These are phyloP conservation scores for Barnettozyma wickerhamii DNA, from an alignment of 805 yeast genomes.

Conservation along the genomic window DNA sequence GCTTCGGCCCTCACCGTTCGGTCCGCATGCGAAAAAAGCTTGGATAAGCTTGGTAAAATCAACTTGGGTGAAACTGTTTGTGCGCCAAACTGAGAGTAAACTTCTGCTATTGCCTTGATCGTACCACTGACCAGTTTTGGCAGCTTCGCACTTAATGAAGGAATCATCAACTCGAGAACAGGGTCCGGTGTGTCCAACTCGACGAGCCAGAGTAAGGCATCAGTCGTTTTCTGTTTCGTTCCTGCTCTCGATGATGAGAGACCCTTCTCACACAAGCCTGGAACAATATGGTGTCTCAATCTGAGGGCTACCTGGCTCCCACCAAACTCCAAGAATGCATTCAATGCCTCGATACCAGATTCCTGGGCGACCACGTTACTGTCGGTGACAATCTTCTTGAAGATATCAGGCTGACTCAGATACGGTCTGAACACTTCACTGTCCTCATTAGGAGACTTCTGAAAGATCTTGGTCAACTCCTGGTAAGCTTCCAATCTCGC, in stretches of 20 bases:
- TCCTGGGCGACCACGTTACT: constrained; percentile 92
- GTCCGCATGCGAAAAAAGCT: constrained; percentile 81
- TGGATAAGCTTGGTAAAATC: constrained; percentile 54
- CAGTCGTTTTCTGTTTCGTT: constrained; percentile 62
- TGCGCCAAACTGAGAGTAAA: constrained; percentile 57
- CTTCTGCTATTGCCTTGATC: constrained; percentile 48
- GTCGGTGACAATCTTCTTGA: constrained; percentile 63
- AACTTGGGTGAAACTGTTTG: constrained; percentile 52
- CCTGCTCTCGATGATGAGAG: constrained; percentile 69
- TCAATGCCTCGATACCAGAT: constrained; percentile 58
- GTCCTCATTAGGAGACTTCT: constrained; percentile 47
- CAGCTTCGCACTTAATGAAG: constrained; percentile 53
- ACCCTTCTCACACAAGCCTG: constrained; percentile 75
- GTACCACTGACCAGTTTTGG: constrained; percentile 80
- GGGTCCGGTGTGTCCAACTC: constrained; percentile 67
- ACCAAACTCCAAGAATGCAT: constrained; percentile 52
- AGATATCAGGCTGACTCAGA: constrained; percentile 47
- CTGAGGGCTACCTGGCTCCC: constrained; percentile 39
- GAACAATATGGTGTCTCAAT: constrained; percentile 39
- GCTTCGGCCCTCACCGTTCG: constrained; percentile 80
- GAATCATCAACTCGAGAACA: constrained; percentile 61
- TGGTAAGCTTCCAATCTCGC: constrained; percentile 79
- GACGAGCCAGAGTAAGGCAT: constrained; percentile 55
- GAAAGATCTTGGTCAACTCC: constrained; percentile 51
- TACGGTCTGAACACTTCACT: constrained; percentile 52